phyloP scores from a whole-genome alignment of 331 rosid species.

The Quercus lobata region DNA sequence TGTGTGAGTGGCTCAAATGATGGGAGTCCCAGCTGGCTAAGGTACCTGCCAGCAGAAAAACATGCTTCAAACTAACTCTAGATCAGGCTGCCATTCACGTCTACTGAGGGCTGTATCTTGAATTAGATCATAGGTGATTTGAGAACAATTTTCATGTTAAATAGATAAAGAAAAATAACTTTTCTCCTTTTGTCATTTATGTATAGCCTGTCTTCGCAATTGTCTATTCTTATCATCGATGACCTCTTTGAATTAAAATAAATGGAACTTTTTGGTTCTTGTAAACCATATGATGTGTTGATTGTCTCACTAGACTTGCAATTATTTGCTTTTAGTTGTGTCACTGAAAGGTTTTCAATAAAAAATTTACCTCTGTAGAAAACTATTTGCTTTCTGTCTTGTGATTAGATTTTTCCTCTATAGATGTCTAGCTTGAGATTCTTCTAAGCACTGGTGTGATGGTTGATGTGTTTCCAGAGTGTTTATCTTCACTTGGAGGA shows the following conservation, averaged over 20 bases:
- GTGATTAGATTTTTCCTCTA: too few relatives aligned
- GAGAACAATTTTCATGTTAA: too few relatives aligned
- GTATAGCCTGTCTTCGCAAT: neutral
- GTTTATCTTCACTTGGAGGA: neutral
- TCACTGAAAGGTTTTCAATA: neutral
- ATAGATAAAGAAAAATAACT: too few relatives aligned
- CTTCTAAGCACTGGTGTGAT: neutral
- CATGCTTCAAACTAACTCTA: too few relatives aligned
- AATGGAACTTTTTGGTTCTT: neutral
- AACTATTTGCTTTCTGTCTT: too few relatives aligned
- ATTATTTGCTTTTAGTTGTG: neutral
- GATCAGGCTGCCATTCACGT: too few relatives aligned
- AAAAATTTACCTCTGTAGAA: too few relatives aligned
- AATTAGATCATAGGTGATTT: too few relatives aligned
- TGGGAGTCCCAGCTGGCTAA: too few relatives aligned
- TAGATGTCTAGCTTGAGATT: neutral
- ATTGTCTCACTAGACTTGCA: neutral
- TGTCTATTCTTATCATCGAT: neutral
- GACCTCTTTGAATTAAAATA: neutral
- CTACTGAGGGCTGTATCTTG: too few relatives aligned
- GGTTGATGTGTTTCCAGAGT: neutral
- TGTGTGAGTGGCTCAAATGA: too few relatives aligned
- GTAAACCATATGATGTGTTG: neutral
- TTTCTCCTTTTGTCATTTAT: neutral
- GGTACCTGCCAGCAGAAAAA: too few relatives aligned